Percentiles rank a stretch among this genome's conserved stretches.
These are phyloP conservation scores for Solanum ossicruentum DNA, from an alignment of 257 asterid species.

Conservation along the genomic window DNA sequence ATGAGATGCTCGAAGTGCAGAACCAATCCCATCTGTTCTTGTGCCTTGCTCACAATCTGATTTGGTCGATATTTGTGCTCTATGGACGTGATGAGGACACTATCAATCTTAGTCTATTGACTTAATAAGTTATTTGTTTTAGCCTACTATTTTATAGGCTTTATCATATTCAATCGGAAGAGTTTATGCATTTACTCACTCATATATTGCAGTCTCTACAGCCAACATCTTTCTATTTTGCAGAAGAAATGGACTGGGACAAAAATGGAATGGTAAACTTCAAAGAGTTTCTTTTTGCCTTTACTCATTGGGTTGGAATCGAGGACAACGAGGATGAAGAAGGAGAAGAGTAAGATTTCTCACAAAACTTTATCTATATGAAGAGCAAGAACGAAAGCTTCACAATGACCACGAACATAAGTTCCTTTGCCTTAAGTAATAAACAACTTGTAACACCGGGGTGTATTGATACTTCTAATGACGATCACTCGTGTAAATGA, in stretches of 20 bases:
- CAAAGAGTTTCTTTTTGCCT: constrained; percentile 87
- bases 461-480: background rate
- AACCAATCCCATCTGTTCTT: background rate
- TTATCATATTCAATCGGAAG: background rate
- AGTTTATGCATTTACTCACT: background rate
- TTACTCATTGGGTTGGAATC: constrained; percentile 82
- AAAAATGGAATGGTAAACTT: constrained; percentile 80
- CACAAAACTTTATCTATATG: background rate
- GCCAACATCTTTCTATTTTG: constrained; percentile 1
- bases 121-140: background rate
- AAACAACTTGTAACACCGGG: background rate
- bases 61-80: background rate
- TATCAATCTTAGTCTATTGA: background rate
- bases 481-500: background rate
- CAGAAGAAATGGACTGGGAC: constrained; percentile 99
- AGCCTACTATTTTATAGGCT: background rate
- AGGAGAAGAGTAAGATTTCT: constrained; percentile 14
- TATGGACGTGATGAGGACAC: background rate
- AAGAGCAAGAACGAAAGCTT: background rate
- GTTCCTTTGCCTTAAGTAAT: background rate
- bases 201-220: background rate
- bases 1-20: background rate
- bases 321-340: constrained; percentile 54
- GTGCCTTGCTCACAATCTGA: background rate
- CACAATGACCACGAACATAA: background rate